Evolutionary conservation across 2,329 filamentous ascomycete genomes (phyloP), one percentile per base, ranked within the genome.

Genomic region (Polychaeton citri): DNA sequence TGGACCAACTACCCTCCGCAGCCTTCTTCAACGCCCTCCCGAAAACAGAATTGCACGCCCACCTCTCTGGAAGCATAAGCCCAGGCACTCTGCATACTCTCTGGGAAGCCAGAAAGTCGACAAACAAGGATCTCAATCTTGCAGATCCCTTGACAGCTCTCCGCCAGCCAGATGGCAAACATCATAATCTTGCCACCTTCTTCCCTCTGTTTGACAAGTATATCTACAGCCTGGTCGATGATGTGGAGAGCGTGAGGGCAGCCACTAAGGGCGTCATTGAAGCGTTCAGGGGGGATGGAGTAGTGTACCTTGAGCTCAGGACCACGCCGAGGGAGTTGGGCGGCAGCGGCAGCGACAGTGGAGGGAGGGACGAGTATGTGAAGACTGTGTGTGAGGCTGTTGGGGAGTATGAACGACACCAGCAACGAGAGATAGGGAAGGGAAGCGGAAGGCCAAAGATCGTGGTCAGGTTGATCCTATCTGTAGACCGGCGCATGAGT

Each of bases 181-280:
- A 45, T 26, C 43, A 50, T 30, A 47, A 52, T 36, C 36, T 46
- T 34, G 28, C 43, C 31, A 80, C 80, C 28, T 85, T 86, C 68
- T 86, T 87, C 51, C 76, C 76, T 2, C 66, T 86, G 12, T 88
- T 88, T 60, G 79, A 76, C 18, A 77, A 70, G 30, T 85, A 85
- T 55, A 88, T 87, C 46, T 88, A 90, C 60, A 68, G 72, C 39
- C 74, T 92, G 21, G 71, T 81, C 59, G 74, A 74, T 49, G 74
- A 81, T 47, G 57, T 67, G 8, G 57, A 45, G 10, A 37, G 40
- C 16, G 42, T 84, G 33, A 62, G 60, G 28, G 68, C 72, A 47
- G 74, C 80, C 18, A 85, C 81, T 1, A 63, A 59, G 30, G 68
- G 72, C 4, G 81, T 87, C 31, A 65, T 85, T 5, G 41, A 61